Conservation (phyloP, 176 grass and related monocot species). For the Puya raimondii region DNA sequence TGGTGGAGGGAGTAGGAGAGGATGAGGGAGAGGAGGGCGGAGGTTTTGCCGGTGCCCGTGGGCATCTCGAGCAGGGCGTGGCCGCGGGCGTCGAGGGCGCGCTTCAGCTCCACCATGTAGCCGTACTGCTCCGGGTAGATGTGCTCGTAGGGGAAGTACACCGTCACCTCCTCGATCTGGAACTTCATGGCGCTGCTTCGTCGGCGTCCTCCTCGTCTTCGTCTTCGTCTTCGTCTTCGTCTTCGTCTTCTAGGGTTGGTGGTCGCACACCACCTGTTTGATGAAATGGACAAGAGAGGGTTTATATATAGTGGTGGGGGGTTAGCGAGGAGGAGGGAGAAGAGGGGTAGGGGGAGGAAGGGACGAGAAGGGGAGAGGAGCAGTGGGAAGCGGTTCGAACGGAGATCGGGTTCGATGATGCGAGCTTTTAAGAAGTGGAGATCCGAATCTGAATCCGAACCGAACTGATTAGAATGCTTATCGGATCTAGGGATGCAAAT, state of each 20-base stretch:
- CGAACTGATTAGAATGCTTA: too few relatives aligned
- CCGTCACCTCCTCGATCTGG: constrained; percentile 53
- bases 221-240: too few relatives aligned
- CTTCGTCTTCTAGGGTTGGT: not conserved
- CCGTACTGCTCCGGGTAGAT: constrained; percentile 95
- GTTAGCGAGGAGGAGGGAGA: not conserved
- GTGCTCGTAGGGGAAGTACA: constrained; percentile 80
- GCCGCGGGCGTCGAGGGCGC: constrained; percentile 77
- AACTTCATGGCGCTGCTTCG: constrained; percentile 37
- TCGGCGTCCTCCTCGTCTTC: too few relatives aligned
- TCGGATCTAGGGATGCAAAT: too few relatives aligned
- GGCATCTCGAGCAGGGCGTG: constrained; percentile 96
- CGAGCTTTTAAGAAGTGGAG: too few relatives aligned
- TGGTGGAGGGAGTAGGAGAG: constrained; percentile 59
- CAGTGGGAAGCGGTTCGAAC: too few relatives aligned
- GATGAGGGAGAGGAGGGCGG: constrained; percentile 78
- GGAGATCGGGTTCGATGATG: too few relatives aligned
- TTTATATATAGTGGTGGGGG: not conserved
- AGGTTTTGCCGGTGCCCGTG: constrained; percentile 93
- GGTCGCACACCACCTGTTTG: not conserved
- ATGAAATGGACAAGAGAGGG: not conserved
- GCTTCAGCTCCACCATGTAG: constrained; percentile 94
- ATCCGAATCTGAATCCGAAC: too few relatives aligned
- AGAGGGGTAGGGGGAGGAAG: too few relatives aligned
- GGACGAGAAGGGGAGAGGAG: too few relatives aligned